phyloP scores from a whole-genome alignment of 768 basidiomycete species.

The Lactifluus rugatus region DNA sequence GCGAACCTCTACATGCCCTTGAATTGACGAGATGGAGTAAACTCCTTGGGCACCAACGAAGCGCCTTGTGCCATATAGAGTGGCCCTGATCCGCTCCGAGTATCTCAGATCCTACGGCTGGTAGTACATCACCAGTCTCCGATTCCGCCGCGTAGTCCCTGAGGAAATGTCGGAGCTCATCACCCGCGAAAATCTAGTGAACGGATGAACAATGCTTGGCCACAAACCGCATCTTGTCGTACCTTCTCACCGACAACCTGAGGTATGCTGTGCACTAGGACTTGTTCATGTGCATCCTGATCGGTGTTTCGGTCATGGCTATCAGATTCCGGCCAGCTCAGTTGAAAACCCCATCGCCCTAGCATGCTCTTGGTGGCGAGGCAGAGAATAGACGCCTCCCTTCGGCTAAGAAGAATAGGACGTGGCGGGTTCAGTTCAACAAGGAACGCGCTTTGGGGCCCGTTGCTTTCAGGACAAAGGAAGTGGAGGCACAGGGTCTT shows the following conservation, averaged over 20 bases:
- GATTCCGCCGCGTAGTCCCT: conserved; percentile 61
- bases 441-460: conserved; percentile 28
- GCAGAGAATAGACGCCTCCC: conserved; percentile 45
- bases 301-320: conserved; percentile 20
- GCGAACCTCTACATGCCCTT: conserved; percentile 83
- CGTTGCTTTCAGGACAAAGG: conserved; percentile 28
- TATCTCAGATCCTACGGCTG: conserved; percentile 12
- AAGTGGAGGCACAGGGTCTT: conserved; percentile 64
- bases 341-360: conserved; percentile 58
- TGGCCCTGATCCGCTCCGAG: neutral
- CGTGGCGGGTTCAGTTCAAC: conserved; percentile 43
- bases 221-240: conserved; percentile 15
- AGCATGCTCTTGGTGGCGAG: conserved; percentile 40
- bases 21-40: conserved; percentile 85
- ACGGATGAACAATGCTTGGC: conserved; percentile 7
- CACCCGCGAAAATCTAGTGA: conserved; percentile 48
- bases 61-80: conserved; percentile 51
- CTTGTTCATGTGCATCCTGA: conserved; percentile 47
- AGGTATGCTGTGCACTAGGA: conserved; percentile 55
- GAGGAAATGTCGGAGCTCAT: conserved; percentile 68
- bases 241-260: conserved; percentile 63
- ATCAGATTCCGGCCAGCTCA: conserved; percentile 30
- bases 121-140: conserved; percentile 35
- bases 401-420: conserved; percentile 54
- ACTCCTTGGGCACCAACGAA: conserved; percentile 75